Percentiles rank a stretch among this genome's conserved stretches.
Conservation (phyloP, 2,329 filamentous ascomycete species). For the Sclerotinia trifoliorum region DNA sequence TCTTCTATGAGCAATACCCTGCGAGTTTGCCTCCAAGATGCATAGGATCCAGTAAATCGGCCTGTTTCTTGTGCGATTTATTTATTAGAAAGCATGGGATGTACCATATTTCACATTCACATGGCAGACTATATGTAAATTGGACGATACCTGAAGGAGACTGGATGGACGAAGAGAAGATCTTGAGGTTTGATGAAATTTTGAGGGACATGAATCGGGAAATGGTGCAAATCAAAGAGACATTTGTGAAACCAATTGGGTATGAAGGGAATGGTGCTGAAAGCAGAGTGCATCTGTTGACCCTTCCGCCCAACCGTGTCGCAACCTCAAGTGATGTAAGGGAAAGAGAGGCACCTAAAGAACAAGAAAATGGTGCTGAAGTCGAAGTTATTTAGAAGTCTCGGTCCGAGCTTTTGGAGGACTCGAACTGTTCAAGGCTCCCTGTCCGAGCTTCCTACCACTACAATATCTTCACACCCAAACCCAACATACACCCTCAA, state of each 20-base stretch:
- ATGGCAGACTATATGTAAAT: conserved; percentile 20
- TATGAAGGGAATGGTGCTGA: neutral
- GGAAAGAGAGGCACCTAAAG: too few species aligned
- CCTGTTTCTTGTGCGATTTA: conserved; percentile 28
- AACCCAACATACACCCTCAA: neutral
- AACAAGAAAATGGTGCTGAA: too few species aligned
- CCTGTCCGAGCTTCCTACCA: too few species aligned
- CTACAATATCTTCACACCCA: too few species aligned
- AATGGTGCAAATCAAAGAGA: too few species aligned
- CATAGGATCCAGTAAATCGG: conserved; percentile 29
- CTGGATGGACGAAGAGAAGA: neutral
- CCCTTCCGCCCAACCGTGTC: neutral
- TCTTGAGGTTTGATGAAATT: neutral
- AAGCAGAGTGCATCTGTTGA: neutral
- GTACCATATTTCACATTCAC: conserved; percentile 25
- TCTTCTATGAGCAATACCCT: conserved; percentile 23
- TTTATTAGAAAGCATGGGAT: conserved; percentile 27
- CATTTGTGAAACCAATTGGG: too few species aligned
- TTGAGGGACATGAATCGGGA: neutral
- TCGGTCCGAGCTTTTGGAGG: too few species aligned
- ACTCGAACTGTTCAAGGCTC: too few species aligned
- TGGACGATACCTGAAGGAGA: conserved; percentile 24
- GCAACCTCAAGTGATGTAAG: too few species aligned
- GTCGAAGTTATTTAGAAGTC: too few species aligned
- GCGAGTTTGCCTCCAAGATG: conserved; percentile 9